These are phyloP conservation scores for Xenoacremonium recifei DNA, from an alignment of 2,329 filamentous ascomycete species.

Conservation along the genomic window DNA sequence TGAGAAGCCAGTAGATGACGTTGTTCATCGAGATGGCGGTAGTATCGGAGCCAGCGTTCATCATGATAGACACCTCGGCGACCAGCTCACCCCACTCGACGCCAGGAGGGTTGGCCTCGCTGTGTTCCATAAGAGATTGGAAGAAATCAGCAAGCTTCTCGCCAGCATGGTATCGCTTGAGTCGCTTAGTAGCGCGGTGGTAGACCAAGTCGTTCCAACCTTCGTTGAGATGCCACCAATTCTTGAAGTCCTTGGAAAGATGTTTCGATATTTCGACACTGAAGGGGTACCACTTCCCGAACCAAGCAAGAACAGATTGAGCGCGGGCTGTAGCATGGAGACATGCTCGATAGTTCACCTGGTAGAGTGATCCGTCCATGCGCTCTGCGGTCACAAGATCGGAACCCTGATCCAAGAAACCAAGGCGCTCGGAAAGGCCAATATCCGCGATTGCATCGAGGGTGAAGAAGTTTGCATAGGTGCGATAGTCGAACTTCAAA, in stretches of 20 bases:
- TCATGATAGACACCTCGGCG: conserved; percentile 54
- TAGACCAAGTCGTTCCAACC: conserved; percentile 39
- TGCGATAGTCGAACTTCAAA: conserved; percentile 47
- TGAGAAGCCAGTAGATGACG: conserved; percentile 51
- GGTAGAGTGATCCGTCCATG: conserved; percentile 44
- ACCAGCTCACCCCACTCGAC: conserved; percentile 59
- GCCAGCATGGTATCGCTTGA: conserved; percentile 31
- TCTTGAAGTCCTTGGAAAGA: conserved; percentile 39
- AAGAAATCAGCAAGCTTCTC: conserved; percentile 61
- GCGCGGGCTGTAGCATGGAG: conserved; percentile 50
- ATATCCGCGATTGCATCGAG: conserved; percentile 58
- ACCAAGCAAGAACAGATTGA: conserved; percentile 50
- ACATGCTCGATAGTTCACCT: conserved; percentile 47
- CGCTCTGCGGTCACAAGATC: conserved; percentile 42
- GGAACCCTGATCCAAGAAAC: conserved; percentile 49
- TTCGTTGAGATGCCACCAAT: conserved; percentile 27
- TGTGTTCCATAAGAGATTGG: conserved; percentile 51
- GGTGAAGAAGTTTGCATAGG: conserved; percentile 54
- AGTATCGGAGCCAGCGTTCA: conserved; percentile 50
- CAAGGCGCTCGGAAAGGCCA: conserved; percentile 48
- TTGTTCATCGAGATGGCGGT: conserved; percentile 50
- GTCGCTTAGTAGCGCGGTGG: conserved; percentile 37
- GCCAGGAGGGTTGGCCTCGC: conserved; percentile 31
- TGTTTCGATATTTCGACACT: conserved; percentile 46
- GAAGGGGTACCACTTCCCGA: conserved; percentile 49